These are phyloP conservation scores for Podila verticillata DNA, from an alignment of 192 early-diverging fungal species.

Conservation along the genomic window DNA sequence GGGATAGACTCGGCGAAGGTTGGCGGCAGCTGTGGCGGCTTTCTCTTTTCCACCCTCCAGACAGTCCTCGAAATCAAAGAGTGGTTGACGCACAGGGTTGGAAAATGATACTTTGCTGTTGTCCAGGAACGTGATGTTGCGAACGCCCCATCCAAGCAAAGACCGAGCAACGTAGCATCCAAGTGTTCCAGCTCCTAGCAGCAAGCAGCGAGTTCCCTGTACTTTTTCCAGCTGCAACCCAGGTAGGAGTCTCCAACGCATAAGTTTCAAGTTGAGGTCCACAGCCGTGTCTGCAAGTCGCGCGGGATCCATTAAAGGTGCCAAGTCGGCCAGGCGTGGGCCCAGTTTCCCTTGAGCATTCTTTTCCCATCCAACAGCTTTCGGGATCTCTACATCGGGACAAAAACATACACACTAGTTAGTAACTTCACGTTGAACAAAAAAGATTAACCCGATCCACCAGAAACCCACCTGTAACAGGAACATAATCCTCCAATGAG, in stretches of 20 bases:
- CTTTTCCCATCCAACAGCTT: slow-evolving; percentile 94
- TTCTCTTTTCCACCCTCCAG: slow-evolving; percentile 88
- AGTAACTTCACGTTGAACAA: background rate
- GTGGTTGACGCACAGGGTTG: slow-evolving; percentile 95
- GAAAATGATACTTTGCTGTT: slow-evolving; percentile 92
- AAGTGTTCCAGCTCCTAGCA: slow-evolving; percentile 94
- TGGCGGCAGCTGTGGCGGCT: slow-evolving; percentile 85
- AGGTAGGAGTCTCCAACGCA: slow-evolving; percentile 96
- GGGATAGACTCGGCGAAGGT: slow-evolving; percentile 81
- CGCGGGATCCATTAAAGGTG: slow-evolving; percentile 88
- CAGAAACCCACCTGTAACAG: slow-evolving; percentile 38
- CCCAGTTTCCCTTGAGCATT: slow-evolving; percentile 79
- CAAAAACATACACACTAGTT: background rate
- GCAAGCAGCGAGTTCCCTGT: slow-evolving; percentile 77
- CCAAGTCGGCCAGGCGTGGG: slow-evolving; percentile 85
- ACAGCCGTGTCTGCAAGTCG: slow-evolving; percentile 91
- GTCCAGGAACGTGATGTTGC: slow-evolving; percentile 95
- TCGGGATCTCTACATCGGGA: slow-evolving; percentile 55
- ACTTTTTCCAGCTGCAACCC: slow-evolving; percentile 84
- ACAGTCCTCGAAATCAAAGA: slow-evolving; percentile 92
- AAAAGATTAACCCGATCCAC: background rate
- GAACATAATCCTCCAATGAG: slow-evolving; percentile 50
- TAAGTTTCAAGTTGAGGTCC: slow-evolving; percentile 94
- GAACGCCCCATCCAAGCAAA: slow-evolving; percentile 93
- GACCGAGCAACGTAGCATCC: slow-evolving; percentile 92